Conservation (phyloP, 2,329 filamentous ascomycete species). For the Colletotrichum spinosum region DNA sequence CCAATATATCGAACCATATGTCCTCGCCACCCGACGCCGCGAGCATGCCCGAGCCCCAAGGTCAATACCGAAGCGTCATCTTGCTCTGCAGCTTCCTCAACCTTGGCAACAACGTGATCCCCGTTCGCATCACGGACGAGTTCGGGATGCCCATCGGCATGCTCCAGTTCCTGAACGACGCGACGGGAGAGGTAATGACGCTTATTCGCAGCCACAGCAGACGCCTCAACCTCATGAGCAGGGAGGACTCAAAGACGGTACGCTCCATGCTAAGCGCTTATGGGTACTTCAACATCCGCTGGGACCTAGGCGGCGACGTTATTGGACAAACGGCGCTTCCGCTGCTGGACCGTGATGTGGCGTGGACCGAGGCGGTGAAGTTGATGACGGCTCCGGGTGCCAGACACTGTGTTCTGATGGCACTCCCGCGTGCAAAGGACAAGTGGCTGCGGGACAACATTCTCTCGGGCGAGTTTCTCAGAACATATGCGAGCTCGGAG, state of each 20-base stretch:
- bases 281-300: background rate
- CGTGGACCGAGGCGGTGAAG: background rate
- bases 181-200: background rate
- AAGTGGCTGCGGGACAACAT: background rate
- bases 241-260: background rate
- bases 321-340: background rate
- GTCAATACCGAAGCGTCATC: background rate
- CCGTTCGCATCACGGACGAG: background rate
- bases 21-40: too few species aligned
- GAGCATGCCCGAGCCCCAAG: background rate
- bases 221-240: background rate
- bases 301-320: constrained; percentile 1
- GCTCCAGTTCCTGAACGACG: constrained; percentile 3
- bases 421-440: background rate
- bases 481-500: too few species aligned
- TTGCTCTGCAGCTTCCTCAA: background rate
- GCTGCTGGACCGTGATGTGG: background rate
- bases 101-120: background rate
- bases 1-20: too few species aligned
- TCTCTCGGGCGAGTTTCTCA: too few species aligned
- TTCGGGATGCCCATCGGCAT: constrained; percentile 3
- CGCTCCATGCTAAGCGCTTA: background rate
- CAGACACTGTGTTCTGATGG: background rate
- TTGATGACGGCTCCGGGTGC: background rate
- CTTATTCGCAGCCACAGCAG: background rate